phyloP scores from a whole-genome alignment of 306 rosid species.

The Prunus dulcis region DNA sequence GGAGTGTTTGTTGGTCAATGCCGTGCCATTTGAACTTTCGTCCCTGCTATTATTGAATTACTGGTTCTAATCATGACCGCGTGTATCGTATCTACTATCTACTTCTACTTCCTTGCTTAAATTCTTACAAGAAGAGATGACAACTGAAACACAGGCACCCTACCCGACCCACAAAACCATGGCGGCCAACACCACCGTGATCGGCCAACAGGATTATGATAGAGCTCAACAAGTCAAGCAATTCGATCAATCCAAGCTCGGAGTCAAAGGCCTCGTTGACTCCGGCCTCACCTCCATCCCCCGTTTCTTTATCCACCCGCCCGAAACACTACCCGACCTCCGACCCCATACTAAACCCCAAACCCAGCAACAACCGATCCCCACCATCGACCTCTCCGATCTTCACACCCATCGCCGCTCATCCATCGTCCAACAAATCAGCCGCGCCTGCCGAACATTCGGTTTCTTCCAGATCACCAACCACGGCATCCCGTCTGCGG shows the following conservation, averaged over 20 bases:
- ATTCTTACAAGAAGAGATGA: too few relatives aligned
- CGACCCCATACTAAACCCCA: not conserved
- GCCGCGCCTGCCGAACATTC: slow-evolving; percentile 24
- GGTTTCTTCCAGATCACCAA: slow-evolving; percentile 51
- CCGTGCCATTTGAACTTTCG: too few relatives aligned
- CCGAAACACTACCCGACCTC: slow-evolving; percentile 19
- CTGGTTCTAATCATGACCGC: too few relatives aligned
- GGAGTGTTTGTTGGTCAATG: too few relatives aligned
- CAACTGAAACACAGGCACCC: not conserved
- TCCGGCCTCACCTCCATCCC: slow-evolving; percentile 34
- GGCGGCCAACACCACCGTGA: not conserved
- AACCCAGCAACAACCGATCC: slow-evolving; percentile 5
- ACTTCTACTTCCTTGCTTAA: too few relatives aligned
- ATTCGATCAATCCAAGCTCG: slow-evolving; percentile 39
- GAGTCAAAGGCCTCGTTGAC: slow-evolving; percentile 39
- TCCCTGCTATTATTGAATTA: too few relatives aligned
- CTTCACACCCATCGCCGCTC: slow-evolving; percentile 18
- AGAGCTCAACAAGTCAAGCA: slow-evolving; percentile 23
- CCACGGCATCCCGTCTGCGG: slow-evolving; percentile 31
- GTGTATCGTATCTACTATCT: too few relatives aligned
- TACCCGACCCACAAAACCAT: not conserved
- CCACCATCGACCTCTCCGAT: slow-evolving; percentile 33
- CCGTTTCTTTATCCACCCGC: slow-evolving; percentile 35
- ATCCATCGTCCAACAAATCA: slow-evolving; percentile 22
- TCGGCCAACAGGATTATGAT: slow-evolving; percentile 15